Conservation (phyloP, 148 eudicot genomes). For the Spergularia marina region DNA sequence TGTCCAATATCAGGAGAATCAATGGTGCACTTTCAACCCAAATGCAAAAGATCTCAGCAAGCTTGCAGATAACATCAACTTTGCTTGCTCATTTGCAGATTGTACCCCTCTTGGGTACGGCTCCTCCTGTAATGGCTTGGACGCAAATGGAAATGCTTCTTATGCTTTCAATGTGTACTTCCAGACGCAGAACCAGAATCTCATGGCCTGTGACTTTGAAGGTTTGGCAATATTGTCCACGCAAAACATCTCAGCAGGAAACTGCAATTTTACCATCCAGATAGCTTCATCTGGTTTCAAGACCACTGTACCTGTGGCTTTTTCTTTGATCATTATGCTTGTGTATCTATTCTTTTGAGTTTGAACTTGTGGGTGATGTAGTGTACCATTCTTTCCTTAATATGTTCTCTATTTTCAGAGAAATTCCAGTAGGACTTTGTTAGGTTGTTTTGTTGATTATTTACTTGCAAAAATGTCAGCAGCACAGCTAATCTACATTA, state of each 20-base stretch:
- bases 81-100: slow-evolving; percentile 64
- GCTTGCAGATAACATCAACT: slow-evolving; percentile 53
- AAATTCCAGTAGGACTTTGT: neutral
- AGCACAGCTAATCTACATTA: neutral
- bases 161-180: slow-evolving; percentile 78
- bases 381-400: slow-evolving; percentile 10
- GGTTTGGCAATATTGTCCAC: slow-evolving; percentile 62
- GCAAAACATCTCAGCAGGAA: slow-evolving; percentile 58
- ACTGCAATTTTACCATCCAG: slow-evolving; percentile 76
- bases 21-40: slow-evolving; percentile 68
- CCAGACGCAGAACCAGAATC: slow-evolving; percentile 60
- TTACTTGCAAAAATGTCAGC: neutral
- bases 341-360: slow-evolving; percentile 19
- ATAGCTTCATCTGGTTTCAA: slow-evolving; percentile 34
- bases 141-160: slow-evolving; percentile 59
- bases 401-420: neutral
- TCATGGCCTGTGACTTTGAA: slow-evolving; percentile 51
- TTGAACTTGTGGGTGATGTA: slow-evolving; percentile 10
- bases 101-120: slow-evolving; percentile 84
- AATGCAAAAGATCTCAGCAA: slow-evolving; percentile 56
- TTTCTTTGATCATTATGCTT: slow-evolving; percentile 19
- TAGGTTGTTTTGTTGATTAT: slow-evolving; percentile 20
- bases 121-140: slow-evolving; percentile 68
- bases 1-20: slow-evolving; percentile 53
- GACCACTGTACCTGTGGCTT: slow-evolving; percentile 16